Base-by-base conservation (phyloP, 164 flowering plant genomes). In the Pachysandra terminalis region DNA sequence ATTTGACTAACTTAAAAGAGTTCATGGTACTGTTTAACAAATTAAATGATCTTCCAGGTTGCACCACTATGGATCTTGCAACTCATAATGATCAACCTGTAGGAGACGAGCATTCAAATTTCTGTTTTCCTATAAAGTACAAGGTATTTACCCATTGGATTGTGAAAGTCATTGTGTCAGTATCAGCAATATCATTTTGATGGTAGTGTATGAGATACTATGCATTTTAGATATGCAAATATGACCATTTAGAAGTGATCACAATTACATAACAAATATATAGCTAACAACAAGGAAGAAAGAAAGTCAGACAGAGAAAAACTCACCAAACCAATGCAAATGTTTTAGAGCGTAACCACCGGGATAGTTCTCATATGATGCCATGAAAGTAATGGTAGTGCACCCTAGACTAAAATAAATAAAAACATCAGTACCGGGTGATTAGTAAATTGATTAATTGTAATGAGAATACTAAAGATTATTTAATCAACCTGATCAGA, bases 341-440 rank as follows among this genome's bases (percentile, higher is more conserved):
- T 71, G 74, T 77, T 83, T 87, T 27, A 95, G 74, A 64, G 96
- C 97, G 76, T 85, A 67, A 53, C 90, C 97, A 75, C 89, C 82
- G 32, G 99, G 96, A 78, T 95, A 95, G 73, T 95, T 95, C 59
- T 86, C 78, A 66, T 90, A 89, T 21, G 99, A 95, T 59, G 99
- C 97, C 89, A 89, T 69, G 83, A 92, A 89, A 68, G 82, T 79
- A 40, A 85, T 67, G 64, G 70, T 53, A 22, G 93, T 78, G 80
- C 89, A 87, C 71, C 96, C 99, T 80, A 92, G 82, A 88, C 99
- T 95, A 81, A 63, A 90, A 70, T 58, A 66, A 77, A 71, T n/a
- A 19, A 60, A 56, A 71, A 76, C 53, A 69, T 77, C 48, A 79
- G 78, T 26, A 63, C 26, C 59, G 5, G 25, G 51, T 45, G 52